Percentiles rank a stretch among this genome's conserved stretches.
These are phyloP conservation scores for Alnus glutinosa DNA, from an alignment of 306 rosid species.

Conservation along the genomic window DNA sequence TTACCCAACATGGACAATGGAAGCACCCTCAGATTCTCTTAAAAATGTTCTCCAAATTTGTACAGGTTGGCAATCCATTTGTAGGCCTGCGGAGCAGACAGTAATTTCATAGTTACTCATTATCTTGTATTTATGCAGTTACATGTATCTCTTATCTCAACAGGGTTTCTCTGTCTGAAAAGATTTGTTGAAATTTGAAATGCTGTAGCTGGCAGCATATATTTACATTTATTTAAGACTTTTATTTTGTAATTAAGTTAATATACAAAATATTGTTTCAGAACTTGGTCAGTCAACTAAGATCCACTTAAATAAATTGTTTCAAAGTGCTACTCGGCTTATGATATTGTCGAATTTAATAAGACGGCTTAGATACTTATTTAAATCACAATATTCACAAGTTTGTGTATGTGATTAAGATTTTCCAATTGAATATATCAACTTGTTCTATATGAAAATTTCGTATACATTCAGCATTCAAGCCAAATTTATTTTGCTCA, in stretches of 20 bases:
- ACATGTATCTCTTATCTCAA: background rate
- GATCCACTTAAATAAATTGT: background rate
- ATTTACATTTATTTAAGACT: background rate
- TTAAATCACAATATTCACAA: background rate
- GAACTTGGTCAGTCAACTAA: background rate
- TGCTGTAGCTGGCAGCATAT: background rate
- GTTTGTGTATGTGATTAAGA: background rate
- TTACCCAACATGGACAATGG: slow-evolving; percentile 63
- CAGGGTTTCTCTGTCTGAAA: background rate
- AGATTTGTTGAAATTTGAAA: background rate
- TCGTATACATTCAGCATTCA: background rate
- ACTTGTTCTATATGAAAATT: background rate
- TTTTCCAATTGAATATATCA: background rate
- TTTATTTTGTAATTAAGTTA: background rate
- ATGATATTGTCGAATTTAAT: background rate
- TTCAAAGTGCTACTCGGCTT: background rate
- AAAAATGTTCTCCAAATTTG: slow-evolving; percentile 48
- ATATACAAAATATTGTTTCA: background rate
- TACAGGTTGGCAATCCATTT: slow-evolving; percentile 66
- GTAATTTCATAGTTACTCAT: slow-evolving; percentile 24
- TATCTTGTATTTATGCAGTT: background rate
- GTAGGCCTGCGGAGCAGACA: slow-evolving; percentile 40
- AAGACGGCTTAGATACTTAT: background rate
- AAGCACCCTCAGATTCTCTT: slow-evolving; percentile 59
- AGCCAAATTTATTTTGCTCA: background rate